Evolutionary conservation across 2,329 filamentous ascomycete species (phyloP), one percentile per base, ranked within the genome.

Genomic region (Magnaporthiopsis incrustans): DNA sequence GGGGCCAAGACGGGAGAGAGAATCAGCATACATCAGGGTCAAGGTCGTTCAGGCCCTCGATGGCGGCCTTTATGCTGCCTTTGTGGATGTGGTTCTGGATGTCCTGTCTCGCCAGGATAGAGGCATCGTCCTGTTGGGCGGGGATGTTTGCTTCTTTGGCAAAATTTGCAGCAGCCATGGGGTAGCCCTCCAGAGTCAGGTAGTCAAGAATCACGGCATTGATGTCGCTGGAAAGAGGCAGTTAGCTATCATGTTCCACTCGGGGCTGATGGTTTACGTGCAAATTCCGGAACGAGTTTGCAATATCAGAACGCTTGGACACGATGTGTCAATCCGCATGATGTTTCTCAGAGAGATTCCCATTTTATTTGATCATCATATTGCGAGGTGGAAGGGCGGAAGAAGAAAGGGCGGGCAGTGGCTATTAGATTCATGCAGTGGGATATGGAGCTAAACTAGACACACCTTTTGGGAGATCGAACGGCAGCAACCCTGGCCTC

Each of bases 281-380:
- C 22, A 14, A 25, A 53, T n/a, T 22, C 2, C 44, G n/a, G 8
- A 53, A 53, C 11, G 44, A 25, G 7, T 64, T 73, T 70, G 72
- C 69, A 72, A 69, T 64, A 67, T 67, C 69, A 70, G 69, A 68
- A 63, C 59, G 67, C 66, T 67, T 70, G 61, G 79, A 86, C 87
- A 90, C 89, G 86, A 91, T 88, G 82, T 79, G 82, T 77, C 87
- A 92, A 87, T 99, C 95, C 89, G 91, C 95, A 99, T 84, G 78
- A 76, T 69, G 79, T 86, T 83, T 84, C 91, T 98, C 91, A 90
- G 95, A 99, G 96, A 99, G 95, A 99, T 99, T 99, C 95, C 95
- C 95, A 99, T 97, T 96, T 83, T 80, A 79, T 58, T 79, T 83
- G 81, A 91, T 96, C 93, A 96, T 96, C 82, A 86, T 81, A 71